These are phyloP conservation scores for Pseudonectria buxi DNA, from an alignment of 2,329 filamentous ascomycete genomes.

Conservation along the genomic window DNA sequence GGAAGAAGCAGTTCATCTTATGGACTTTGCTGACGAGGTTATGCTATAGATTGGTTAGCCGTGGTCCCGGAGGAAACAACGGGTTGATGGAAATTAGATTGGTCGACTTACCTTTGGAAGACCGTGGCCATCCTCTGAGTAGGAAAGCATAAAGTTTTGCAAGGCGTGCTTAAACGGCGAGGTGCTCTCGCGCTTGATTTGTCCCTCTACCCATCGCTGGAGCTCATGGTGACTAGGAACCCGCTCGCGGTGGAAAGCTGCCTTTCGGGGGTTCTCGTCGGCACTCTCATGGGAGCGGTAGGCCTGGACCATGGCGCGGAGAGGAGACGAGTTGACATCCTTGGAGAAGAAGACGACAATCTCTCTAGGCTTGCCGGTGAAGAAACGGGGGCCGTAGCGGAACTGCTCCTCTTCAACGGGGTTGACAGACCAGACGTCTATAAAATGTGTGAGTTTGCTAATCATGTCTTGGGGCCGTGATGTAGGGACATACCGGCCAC, in stretches of 20 bases:
- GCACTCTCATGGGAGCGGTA: slow-evolving; percentile 27
- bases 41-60: slow-evolving; percentile 27
- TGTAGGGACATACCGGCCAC: slow-evolving; percentile 34
- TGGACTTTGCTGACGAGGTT: slow-evolving; percentile 37
- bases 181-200: slow-evolving; percentile 28
- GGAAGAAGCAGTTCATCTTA: slow-evolving; percentile 43
- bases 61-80: slow-evolving; percentile 1
- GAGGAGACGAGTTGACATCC: slow-evolving; percentile 30
- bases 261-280: slow-evolving; percentile 28
- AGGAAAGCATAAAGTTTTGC: slow-evolving; percentile 32
- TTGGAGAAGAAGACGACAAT: slow-evolving; percentile 31
- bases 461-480: slow-evolving; percentile 13
- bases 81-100: background rate
- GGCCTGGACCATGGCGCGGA: slow-evolving; percentile 33
- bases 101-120: slow-evolving; percentile 33
- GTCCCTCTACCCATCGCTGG: slow-evolving; percentile 31
- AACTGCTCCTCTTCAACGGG: slow-evolving; percentile 28
- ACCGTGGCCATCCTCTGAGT: slow-evolving; percentile 28
- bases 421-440: slow-evolving; percentile 33
- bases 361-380: slow-evolving; percentile 29
- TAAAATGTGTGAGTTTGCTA: slow-evolving; percentile 19
- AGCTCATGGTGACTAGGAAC: slow-evolving; percentile 30
- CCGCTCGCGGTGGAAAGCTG: slow-evolving; percentile 30
- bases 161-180: slow-evolving; percentile 27
- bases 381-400: slow-evolving; percentile 29